These are phyloP conservation scores for Cryphonectria naterciae DNA, from an alignment of 2,329 filamentous ascomycete genomes.

Conservation along the genomic window DNA sequence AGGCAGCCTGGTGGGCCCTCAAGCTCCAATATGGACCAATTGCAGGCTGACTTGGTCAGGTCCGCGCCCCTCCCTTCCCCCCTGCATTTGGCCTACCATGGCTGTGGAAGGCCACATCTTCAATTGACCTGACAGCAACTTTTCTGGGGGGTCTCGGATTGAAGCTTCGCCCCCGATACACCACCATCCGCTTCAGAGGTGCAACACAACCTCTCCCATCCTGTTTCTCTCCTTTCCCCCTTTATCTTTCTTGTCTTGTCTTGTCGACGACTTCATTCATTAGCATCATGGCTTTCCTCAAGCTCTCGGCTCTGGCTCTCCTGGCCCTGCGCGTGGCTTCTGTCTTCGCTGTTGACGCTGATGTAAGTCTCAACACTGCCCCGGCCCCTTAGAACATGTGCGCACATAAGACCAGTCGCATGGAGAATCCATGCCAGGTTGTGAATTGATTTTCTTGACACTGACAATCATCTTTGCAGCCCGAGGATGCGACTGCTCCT, in stretches of 20 bases:
- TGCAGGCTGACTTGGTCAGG: background rate
- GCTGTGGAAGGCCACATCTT: conserved; percentile 30
- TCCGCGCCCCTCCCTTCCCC: background rate
- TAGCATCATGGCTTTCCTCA: conserved; percentile 71
- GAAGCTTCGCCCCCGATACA: conserved; percentile 16
- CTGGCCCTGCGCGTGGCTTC: conserved; percentile 71
- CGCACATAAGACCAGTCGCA: background rate
- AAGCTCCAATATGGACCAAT: background rate
- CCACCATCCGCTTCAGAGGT: conserved; percentile 17
- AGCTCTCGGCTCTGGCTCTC: conserved; percentile 72
- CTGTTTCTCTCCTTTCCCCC: conserved; percentile 15
- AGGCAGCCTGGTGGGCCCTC: background rate
- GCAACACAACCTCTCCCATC: conserved; percentile 24
- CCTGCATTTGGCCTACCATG: conserved; percentile 21
- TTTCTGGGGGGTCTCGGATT: conserved; percentile 7
- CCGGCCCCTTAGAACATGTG: background rate
- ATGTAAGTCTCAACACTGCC: conserved; percentile 53
- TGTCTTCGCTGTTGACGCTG: conserved; percentile 62
- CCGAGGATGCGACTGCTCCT: conserved; percentile 31
- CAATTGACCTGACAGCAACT: conserved; percentile 26
- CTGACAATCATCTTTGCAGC: conserved; percentile 26
- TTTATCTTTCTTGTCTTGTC: conserved; percentile 22
- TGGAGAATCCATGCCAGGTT: conserved; percentile 26
- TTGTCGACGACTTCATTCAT: conserved; percentile 31
- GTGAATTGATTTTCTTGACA: conserved; percentile 14